These are phyloP conservation scores for Candida hungchunana DNA, from an alignment of 805 yeast species.

Conservation along the genomic window DNA sequence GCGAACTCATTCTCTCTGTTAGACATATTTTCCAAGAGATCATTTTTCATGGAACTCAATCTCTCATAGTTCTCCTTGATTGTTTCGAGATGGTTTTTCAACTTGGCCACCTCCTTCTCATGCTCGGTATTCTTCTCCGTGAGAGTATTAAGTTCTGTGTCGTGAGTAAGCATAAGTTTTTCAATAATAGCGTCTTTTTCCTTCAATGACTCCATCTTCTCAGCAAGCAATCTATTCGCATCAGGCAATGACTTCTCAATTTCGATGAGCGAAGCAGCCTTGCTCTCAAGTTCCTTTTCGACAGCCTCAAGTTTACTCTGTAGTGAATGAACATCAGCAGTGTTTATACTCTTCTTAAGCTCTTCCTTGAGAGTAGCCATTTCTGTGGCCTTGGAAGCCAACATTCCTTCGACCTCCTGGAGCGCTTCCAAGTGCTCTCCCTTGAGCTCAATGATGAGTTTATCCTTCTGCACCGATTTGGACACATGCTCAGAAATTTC, in stretches of 20 bases:
- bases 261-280: conserved; percentile 3
- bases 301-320: conserved; percentile 1
- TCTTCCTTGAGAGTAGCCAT: conserved; percentile 2
- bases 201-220: background rate
- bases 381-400: conserved; percentile 5
- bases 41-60: conserved; percentile 46
- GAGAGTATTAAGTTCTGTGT: conserved; percentile 1
- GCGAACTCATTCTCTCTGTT: conserved; percentile 57
- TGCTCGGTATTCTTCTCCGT: conserved; percentile 1
- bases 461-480: conserved; percentile 6
- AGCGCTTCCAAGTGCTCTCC: conserved; percentile 2
- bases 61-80: conserved; percentile 25
- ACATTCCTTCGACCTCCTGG: conserved; percentile 1
- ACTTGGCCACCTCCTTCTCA: conserved; percentile 1
- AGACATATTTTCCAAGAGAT: conserved; percentile 63
- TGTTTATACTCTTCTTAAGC: background rate
- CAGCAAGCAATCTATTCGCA: background rate
- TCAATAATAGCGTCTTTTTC: conserved; percentile 9
- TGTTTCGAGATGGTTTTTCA: conserved; percentile 7
- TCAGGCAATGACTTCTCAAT: background rate
- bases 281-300: conserved; percentile 3
- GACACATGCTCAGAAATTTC: conserved; percentile 7
- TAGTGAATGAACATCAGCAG: conserved; percentile 3
- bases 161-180: background rate
- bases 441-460: conserved; percentile 5